Percentiles rank a stretch among this genome's conserved stretches.
Conservation (phyloP, 179 eudicot genomes). For the Vitellaria paradoxa region DNA sequence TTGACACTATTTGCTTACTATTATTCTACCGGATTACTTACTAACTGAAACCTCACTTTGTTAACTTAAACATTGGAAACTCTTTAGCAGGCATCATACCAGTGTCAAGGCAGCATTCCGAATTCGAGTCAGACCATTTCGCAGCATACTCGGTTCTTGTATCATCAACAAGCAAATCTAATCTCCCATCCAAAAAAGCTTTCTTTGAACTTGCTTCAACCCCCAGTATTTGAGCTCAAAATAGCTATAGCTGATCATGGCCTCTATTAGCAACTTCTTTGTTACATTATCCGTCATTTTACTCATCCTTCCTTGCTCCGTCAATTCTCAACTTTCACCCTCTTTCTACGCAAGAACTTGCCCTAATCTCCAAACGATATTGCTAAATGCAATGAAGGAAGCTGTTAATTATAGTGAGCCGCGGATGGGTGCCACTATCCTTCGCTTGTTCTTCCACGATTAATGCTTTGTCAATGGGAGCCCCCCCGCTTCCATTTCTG, state of each 20-base stretch:
- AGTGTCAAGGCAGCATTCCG: too few relatives aligned
- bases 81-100: too few relatives aligned
- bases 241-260: slow-evolving; percentile 2
- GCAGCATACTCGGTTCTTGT: too few relatives aligned
- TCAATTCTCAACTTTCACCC: slow-evolving; percentile 34
- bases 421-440: slow-evolving; percentile 40
- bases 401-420: slow-evolving; percentile 30
- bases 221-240: background rate
- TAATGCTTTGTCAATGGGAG: slow-evolving; percentile 46
- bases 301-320: background rate
- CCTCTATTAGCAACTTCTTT: background rate
- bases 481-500: background rate
- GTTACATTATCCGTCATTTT: slow-evolving; percentile 8
- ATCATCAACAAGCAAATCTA: slow-evolving; percentile 12
- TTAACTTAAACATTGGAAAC: too few relatives aligned
- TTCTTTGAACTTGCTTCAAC: background rate
- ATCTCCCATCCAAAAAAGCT: slow-evolving; percentile 1
- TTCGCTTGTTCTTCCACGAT: slow-evolving; percentile 45
- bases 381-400: slow-evolving; percentile 29
- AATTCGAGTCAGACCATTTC: too few relatives aligned
- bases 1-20: too few relatives aligned
- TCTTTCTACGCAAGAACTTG: slow-evolving; percentile 28
- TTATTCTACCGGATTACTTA: too few relatives aligned
- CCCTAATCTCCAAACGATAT: slow-evolving; percentile 28
- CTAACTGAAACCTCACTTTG: too few relatives aligned